Evolutionary conservation across 768 basidiomycete species (phyloP).

Genomic region (Cystobasidium tubakii): DNA sequence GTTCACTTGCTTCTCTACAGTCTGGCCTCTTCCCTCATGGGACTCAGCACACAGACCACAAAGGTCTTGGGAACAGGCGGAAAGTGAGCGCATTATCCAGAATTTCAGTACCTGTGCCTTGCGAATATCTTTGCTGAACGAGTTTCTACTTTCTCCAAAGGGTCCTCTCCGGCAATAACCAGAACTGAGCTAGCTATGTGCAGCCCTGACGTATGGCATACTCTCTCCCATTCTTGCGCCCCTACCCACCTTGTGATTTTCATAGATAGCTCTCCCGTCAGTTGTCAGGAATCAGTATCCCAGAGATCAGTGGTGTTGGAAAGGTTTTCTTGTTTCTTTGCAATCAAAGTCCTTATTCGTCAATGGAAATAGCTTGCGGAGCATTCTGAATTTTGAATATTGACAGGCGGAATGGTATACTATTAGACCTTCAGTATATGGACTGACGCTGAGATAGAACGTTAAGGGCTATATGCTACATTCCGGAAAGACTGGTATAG

Average conservation of each 20-base stretch:
- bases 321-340: background rate
- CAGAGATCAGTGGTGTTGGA: background rate
- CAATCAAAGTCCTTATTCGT: too few species aligned
- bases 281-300: background rate
- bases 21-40: conserved; percentile 46
- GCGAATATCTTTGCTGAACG: background rate
- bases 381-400: too few species aligned
- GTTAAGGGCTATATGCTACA: too few species aligned
- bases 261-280: background rate
- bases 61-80: conserved; percentile 42
- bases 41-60: conserved; percentile 40
- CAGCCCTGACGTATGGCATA: too few species aligned
- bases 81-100: conserved; percentile 18
- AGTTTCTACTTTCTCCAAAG: background rate
- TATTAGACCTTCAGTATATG: too few species aligned
- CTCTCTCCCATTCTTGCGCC: too few species aligned
- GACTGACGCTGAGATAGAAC: too few species aligned
- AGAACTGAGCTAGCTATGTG: conserved; percentile 22
- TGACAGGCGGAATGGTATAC: too few species aligned
- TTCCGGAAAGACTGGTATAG: background rate
- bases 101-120: background rate
- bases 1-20: conserved; percentile 12
- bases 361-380: too few species aligned
- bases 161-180: conserved; percentile 19
- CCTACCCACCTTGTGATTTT: background rate